Conservation (phyloP, 768 basidiomycete species). For the Dioszegia hungarica region DNA sequence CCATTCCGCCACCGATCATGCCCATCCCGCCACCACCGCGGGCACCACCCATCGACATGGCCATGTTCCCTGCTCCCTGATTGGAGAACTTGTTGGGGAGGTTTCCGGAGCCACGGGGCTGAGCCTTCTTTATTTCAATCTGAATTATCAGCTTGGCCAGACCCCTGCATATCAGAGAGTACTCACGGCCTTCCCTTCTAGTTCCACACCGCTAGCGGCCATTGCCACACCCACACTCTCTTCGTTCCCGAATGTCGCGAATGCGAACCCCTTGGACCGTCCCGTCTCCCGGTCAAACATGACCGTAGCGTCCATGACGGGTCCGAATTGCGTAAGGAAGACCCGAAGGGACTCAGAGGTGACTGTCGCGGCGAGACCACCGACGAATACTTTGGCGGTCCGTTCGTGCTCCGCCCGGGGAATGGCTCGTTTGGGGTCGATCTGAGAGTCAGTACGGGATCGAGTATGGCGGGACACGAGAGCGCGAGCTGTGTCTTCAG, state of each 20-base stretch:
- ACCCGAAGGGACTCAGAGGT: conserved; percentile 89
- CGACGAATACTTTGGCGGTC: conserved; percentile 79
- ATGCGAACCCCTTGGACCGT: conserved; percentile 89
- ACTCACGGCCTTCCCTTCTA: conserved; percentile 89
- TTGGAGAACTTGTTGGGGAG: conserved; percentile 29
- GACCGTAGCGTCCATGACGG: conserved; percentile 94
- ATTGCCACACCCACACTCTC: conserved; percentile 85
- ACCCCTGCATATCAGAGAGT: not conserved
- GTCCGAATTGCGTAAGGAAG: conserved; percentile 90
- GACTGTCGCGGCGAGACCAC: conserved; percentile 83
- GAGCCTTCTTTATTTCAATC: conserved; percentile 97
- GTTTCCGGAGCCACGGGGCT: conserved; percentile 59
- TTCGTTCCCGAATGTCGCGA: conserved; percentile 85
- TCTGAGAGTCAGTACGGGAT: conserved; percentile 55
- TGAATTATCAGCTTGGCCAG: conserved; percentile 41
- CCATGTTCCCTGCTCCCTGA: conserved; percentile 21
- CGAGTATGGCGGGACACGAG: not conserved
- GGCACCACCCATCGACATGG: conserved; percentile 59
- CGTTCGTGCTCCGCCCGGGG: conserved; percentile 94
- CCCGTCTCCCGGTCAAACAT: conserved; percentile 69
- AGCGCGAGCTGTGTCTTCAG: too few relatives aligned
- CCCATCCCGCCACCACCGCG: conserved; percentile 58
- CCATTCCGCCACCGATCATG: conserved; percentile 32
- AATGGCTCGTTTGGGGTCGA: conserved; percentile 98
- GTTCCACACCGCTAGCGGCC: conserved; percentile 78